Base-by-base conservation (phyloP, 768 basidiomycete genomes). In the Calocybe indica region DNA sequence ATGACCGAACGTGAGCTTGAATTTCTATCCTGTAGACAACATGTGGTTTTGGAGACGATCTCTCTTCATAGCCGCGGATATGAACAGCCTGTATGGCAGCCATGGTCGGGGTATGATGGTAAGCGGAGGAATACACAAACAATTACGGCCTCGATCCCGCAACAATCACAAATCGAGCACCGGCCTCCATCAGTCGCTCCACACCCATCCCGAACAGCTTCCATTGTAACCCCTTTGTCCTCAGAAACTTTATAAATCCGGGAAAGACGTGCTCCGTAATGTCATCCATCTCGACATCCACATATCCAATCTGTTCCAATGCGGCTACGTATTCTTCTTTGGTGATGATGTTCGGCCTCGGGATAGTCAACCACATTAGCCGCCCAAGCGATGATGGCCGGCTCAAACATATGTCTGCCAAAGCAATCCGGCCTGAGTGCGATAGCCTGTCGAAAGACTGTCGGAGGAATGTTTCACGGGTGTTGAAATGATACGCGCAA, bases 1-100 rank as follows among this genome's bases (percentile, higher is more conserved):
- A 97, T 61, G 90, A 85, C 51, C 89, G 84, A 29, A 92, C 88
- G 47, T 90, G 83, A 5, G 92, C 92, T 55, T 88, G 82, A 56
- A 97, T 83, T 58, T 85, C 78, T 62, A 95, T 87, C 52, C 75
- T 75, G 69, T 86, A 95, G 56, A 88, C 89, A 48, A 77, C 75
- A 60, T 94, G 90, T n/a, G 81, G 67, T 58, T 87, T 89, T 54
- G 90, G 89, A 36, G 69, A 59, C 2, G 72, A 60, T 39, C 85
- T 81, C 52, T 83, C 81, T 61, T 91, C 88, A 60, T 80, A 76
- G 56, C 73, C 74, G 34, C 76, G 79, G 52, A 92, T 75, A 66
- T 77, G 74, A 56, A 92, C 72, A 45, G 86, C 82, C 65, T 90
- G 88, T 52, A 90, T 87, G 59, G 83, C 81, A 49, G 83, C 79